Evolutionary conservation across 1,139 yeast species (phyloP).

Genomic region (Ogataea hybrid): DNA sequence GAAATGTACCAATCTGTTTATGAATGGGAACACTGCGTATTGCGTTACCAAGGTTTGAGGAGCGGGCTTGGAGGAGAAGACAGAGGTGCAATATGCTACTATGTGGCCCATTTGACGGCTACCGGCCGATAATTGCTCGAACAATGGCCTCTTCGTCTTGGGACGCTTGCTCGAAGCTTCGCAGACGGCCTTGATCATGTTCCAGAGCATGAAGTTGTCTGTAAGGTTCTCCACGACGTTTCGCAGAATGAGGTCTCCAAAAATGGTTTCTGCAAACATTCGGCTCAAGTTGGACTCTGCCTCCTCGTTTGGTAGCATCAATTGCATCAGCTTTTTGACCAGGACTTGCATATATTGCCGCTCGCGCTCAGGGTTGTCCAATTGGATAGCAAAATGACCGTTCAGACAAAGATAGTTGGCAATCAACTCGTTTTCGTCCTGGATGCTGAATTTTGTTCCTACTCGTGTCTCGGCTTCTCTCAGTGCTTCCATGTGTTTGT

Average conservation of each 20-base stretch:
- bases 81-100: constrained; percentile 29
- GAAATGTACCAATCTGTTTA: constrained; percentile 16
- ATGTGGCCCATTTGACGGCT: constrained; percentile 23
- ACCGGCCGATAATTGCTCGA: constrained; percentile 11
- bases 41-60: constrained; percentile 11
- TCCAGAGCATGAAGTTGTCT: constrained; percentile 46
- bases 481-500: constrained; percentile 19
- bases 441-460: constrained; percentile 13
- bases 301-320: constrained; percentile 40
- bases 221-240: constrained; percentile 41
- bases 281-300: constrained; percentile 37
- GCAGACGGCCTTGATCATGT: constrained; percentile 35
- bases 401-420: constrained; percentile 17
- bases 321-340: constrained; percentile 33
- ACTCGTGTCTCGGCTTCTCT: constrained; percentile 7
- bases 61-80: constrained; percentile 17
- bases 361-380: constrained; percentile 25
- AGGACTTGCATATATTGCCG: constrained; percentile 35
- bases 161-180: constrained; percentile 3
- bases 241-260: constrained; percentile 41
- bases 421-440: constrained; percentile 14
- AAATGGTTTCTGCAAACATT: constrained; percentile 37
- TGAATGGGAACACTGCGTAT: constrained; percentile 21
- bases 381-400: constrained; percentile 22
- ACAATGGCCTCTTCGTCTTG: neutral